Evolutionary conservation across 2,329 filamentous ascomycete genomes (phyloP), one percentile per base, ranked within the genome.

Genomic region (Chrysoporthe cubensis): DNA sequence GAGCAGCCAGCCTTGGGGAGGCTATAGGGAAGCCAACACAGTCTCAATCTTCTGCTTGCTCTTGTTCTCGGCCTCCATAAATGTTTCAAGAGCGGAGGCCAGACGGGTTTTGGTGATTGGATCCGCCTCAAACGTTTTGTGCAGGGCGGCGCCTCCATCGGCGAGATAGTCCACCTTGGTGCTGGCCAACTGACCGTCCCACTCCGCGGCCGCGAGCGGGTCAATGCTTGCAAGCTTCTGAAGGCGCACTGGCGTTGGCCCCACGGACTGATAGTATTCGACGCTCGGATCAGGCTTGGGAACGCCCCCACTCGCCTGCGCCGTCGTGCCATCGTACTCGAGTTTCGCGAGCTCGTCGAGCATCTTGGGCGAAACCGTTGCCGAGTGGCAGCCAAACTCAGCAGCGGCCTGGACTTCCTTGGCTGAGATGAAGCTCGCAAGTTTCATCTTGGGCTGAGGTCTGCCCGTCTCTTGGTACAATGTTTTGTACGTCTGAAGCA

Each of bases 391-490:
- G 50, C 82, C 81, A 71, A 82, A 75, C 71, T 83, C 82, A 11
- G 78, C 81, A 14, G 80, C 77, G 6, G 81, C 82, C 79, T 83
- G 81, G 56, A 77, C 80, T 71, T 84, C 81, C 21, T 80, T 75
- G 4, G 76, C 70, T 0, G 79, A 78, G 70, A 83, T 76, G 69
- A 83, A 81, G 72, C 80, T 82, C 3, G 82, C 82, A 54, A 81
- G 80, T 72, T 84, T 84, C 16, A 85, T 71, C 13, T 82, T 74
- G 1, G 83, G 83, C 73, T 85, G 82, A 63, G 80, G 77, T 67
- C 79, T 78, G n/a, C 82, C 82, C 0, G 82, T 84, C 70, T 82
- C 78, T 62, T 77, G 78, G 68, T 81, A 82, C 26, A 84, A 76
- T 3, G 76, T 76, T 67, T 77, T 79, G 74, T 84, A 85, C 0